Base-by-base conservation (phyloP, 83 land plant species). In the Larix sibirica region DNA sequence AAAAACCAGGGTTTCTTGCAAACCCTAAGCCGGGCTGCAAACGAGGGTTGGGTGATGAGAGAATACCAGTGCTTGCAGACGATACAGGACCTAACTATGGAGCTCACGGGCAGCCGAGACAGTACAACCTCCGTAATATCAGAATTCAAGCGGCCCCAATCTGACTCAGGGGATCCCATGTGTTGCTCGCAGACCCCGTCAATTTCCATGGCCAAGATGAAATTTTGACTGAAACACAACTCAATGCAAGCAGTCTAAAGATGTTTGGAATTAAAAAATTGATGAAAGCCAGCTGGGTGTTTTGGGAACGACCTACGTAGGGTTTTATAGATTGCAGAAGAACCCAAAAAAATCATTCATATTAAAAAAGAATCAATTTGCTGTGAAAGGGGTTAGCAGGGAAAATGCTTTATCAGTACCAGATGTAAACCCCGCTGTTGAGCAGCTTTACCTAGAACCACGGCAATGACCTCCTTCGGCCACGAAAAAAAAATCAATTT, bases 61-160 rank as follows among this genome's bases (percentile, higher is more conserved):
- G 85, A 82, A 68, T 69, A 80, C 91, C 91, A 91, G 44, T 16
- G 82, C 83, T 83, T 88, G 86, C 91, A 91, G 79, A 89, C 93
- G 17, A 84, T 64, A 69, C 82, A 12, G 63, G 90, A 84, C 28
- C 78, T 65, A 76, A 89, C 68, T 42, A 89, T 77, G 68, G 89
- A 81, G 36, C 76, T 79, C 66, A 91, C 78, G 12, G 93, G 93
- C 71, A 91, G 86, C 62, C 77, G n/a, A 33, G 93, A 89, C 63
- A 91, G 88, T 70, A 89, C 83, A 5, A 79, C 79, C 80, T 89
- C 93, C 14, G 84, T 86, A 0, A 86, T 68, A 76, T 91, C 93
- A 7, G 81, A 16, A 83, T 85, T 74, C 40, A 91, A 82, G 17
- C 26, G 62, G 24, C 24, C 28, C 87, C 77, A 81, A 23, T 62